phyloP scores from a whole-genome alignment of 164 flowering plant genomes.

The Vitis cinerea region DNA sequence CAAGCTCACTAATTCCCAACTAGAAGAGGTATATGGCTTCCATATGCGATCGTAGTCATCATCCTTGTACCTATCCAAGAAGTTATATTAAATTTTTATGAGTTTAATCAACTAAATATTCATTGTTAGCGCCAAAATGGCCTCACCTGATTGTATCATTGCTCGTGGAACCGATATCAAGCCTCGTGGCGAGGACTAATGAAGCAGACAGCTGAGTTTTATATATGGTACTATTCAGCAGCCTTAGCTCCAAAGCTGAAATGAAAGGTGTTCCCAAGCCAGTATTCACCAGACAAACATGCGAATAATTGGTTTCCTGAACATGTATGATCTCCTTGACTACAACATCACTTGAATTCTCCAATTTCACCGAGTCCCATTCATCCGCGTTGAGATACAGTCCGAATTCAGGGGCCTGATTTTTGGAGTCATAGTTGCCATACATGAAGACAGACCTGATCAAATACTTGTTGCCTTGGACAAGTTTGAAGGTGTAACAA shows the following conservation, averaged over 20 bases:
- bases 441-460: slow-evolving; percentile 10
- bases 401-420: not conserved
- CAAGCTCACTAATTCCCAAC: too few relatives aligned
- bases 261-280: slow-evolving; percentile 8
- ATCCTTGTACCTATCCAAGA: too few relatives aligned
- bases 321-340: slow-evolving; percentile 7
- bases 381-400: slow-evolving; percentile 5
- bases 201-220: not conserved
- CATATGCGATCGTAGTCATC: too few relatives aligned
- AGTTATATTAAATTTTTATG: too few relatives aligned
- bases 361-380: slow-evolving; percentile 8
- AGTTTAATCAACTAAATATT: too few relatives aligned
- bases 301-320: not conserved
- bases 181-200: not conserved
- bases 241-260: slow-evolving; percentile 5
- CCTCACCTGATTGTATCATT: too few relatives aligned
- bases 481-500: slow-evolving; percentile 7
- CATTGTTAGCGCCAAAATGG: too few relatives aligned
- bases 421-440: slow-evolving; percentile 6
- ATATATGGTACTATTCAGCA: not conserved
- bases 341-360: not conserved
- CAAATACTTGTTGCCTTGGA: slow-evolving; percentile 3
- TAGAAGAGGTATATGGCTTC: too few relatives aligned
- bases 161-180: not conserved
- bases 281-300: slow-evolving; percentile 13